Evolutionary conservation across 2,329 filamentous ascomycete genomes (phyloP), one percentile per base, ranked within the genome.

Genomic region (Talaromyces sp.): DNA sequence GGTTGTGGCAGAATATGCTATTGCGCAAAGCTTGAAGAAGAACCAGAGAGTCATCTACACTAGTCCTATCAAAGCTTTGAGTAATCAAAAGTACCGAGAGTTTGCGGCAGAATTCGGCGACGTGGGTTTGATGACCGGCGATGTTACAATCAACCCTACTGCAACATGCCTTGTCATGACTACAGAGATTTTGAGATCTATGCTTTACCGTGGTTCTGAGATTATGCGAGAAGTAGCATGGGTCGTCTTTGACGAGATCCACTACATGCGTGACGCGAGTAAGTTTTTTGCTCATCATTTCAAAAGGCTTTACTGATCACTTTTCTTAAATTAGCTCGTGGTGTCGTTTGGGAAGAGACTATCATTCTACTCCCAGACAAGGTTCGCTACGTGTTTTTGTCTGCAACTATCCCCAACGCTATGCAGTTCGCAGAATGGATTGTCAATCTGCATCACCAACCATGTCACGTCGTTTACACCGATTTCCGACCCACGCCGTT

Each of bases 401-500:
- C 96, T 37, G 95, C 95, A 68, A 99, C 96, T 1, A 99, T 99
- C 68, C 95, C 95, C 63, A 99, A 99, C 75, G 93, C 95, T 61
- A 97, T 98, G 87, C 95, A 99, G 78, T 99, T 99, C 73, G 95
- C 95, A 71, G 94, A 99, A 78, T 99, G 95, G 95, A 96, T 99
- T 72, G 93, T 91, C 71, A 98, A 98, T 81, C 98, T 94, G 65
- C 96, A 99, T 77, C 90, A 91, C 69, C 96, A 99, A 75, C 94
- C 95, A 7, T 99, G 95, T 71, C 96, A 99, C 83, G 96, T 99
- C 68, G 95, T 99, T 3, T 99, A 99, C 78, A 99, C 95, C 61
- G 94, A 99, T 79, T 99, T 98, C 83, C 88, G 95, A 74, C 95
- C 95, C 22, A 99, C 95, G 0, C 95, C 95, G 0, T 82, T 99